Base-by-base conservation (phyloP, 352 stramenopile genomes). In the Phytophthora gonapodyides region DNA sequence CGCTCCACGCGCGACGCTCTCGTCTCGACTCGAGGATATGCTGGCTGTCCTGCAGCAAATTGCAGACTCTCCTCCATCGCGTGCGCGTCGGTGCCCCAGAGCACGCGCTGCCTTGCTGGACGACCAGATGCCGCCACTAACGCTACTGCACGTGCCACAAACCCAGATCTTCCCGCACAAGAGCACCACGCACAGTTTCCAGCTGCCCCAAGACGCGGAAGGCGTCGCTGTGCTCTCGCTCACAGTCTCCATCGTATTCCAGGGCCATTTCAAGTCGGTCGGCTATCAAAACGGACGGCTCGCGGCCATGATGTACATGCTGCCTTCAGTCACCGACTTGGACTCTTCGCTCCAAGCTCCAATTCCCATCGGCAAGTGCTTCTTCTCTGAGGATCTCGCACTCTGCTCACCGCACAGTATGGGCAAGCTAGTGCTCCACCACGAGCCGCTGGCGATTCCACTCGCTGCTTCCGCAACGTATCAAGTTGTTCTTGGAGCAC, bases 221-320 rank as follows among this genome's bases (percentile, higher is more conserved):
- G 52, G 58, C 0, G 49, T 82, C 5, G 83, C 72, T 11, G 77
- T 88, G 5, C 53, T 92, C 7, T 71, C 75, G 12, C 48, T 92
- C 19, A 79, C 64, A 1, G 67, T 88, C 12, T 90, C 83, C 1
- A 68, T 91, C 9, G 74, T 88, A 8, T 92, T 92, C 17, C 83
- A 91, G 45, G 84, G 82, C 1, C 79, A 89, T 57, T 94, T 94
- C 71, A 78, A 76, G 17, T 80, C 75, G 0, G 57, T 79, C 5
- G 81, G 82, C 0, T 91, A 94, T 56, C 76, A 94, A 52, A 88
- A 89, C 33, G 85, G 85, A 17, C 72, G 83, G 1, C 65, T 94
- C 19, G 78, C 83, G n/a, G 83, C 68, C 10, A 89, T 91, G 78
- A 67, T 94, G 35, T 93, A 94, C 52, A 76, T 85, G 30, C 35